Percentiles rank a stretch among this genome's conserved stretches.
phyloP scores from a whole-genome alignment of 2,329 filamentous ascomycete species.

The Onygena corvina region DNA sequence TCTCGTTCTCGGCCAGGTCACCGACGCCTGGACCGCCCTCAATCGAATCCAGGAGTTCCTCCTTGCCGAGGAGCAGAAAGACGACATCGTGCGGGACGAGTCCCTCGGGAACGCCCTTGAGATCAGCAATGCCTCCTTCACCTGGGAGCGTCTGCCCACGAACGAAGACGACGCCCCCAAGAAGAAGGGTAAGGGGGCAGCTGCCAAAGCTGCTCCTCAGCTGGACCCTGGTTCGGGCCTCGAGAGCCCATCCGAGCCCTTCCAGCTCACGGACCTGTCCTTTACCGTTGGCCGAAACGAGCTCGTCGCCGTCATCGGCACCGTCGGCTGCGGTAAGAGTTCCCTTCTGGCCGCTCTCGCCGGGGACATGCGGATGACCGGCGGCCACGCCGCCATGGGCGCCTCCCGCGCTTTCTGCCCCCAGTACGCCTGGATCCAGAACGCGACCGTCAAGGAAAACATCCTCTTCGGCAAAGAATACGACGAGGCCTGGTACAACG shows the following conservation, averaged over 20 bases:
- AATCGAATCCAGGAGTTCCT: slow-evolving; percentile 81
- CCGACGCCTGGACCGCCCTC: slow-evolving; percentile 77
- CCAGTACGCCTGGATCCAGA: slow-evolving; percentile 97
- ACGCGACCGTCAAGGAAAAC: slow-evolving; percentile 73
- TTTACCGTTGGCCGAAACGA: slow-evolving; percentile 30
- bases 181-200: slow-evolving; percentile 11
- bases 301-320: slow-evolving; percentile 29
- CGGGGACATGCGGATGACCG: slow-evolving; percentile 82
- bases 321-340: slow-evolving; percentile 71
- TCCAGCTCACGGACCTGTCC: slow-evolving; percentile 30
- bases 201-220: neutral
- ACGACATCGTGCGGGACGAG: slow-evolving; percentile 51
- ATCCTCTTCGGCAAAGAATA: slow-evolving; percentile 77
- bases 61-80: slow-evolving; percentile 68
- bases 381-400: slow-evolving; percentile 60
- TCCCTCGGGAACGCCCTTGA: slow-evolving; percentile 49
- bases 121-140: slow-evolving; percentile 63
- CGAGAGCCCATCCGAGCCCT: slow-evolving; percentile 25
- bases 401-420: slow-evolving; percentile 81
- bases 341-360: slow-evolving; percentile 80
- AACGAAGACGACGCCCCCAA: slow-evolving; percentile 15
- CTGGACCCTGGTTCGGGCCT: slow-evolving; percentile 16
- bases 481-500: slow-evolving; percentile 64
- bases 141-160: slow-evolving; percentile 55
- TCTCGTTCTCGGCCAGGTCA: slow-evolving; percentile 74